Conservation (phyloP, 768 basidiomycete species). For the Agrocybe chaxingu region DNA sequence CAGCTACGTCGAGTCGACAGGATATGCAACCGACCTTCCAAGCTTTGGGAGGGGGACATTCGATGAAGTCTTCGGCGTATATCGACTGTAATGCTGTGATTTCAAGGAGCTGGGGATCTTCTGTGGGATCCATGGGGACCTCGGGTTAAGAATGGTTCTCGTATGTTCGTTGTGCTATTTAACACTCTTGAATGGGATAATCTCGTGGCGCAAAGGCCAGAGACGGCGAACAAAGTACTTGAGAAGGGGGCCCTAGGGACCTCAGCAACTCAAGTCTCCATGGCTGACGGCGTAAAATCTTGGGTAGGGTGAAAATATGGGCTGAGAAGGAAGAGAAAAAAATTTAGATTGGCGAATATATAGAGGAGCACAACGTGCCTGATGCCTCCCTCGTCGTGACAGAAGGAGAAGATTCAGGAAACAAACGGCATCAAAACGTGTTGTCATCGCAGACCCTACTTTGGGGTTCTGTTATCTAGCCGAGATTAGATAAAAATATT, state of each 20-base stretch:
- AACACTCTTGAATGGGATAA: constrained; percentile 12
- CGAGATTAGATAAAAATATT: too few relatives aligned
- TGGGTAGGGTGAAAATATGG: constrained; percentile 8
- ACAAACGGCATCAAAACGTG: background rate
- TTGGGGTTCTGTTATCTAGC: too few relatives aligned
- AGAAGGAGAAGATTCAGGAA: background rate
- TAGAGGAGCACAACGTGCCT: background rate
- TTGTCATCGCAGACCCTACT: too few relatives aligned
- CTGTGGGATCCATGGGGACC: constrained; percentile 64
- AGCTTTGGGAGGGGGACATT: constrained; percentile 70
- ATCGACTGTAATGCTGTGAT: constrained; percentile 80
- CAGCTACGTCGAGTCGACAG: constrained; percentile 5
- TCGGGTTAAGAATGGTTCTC: constrained; percentile 17
- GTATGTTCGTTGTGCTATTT: constrained; percentile 17
- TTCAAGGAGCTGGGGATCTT: constrained; percentile 65
- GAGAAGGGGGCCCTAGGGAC: constrained; percentile 63
- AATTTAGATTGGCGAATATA: background rate
- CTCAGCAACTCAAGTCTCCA: constrained; percentile 78
- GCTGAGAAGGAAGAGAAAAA: constrained; percentile 7
- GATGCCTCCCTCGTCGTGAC: background rate
- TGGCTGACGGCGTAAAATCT: constrained; percentile 30
- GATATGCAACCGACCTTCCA: constrained; percentile 63
- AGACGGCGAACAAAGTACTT: constrained; percentile 39
- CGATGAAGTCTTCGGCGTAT: constrained; percentile 74
- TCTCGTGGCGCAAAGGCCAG: constrained; percentile 18